A percentile compares a stretch with the other conserved stretches of the same genome.
Conservation (phyloP, 768 basidiomycete genomes). For the Melanogaster broomeanus region DNA sequence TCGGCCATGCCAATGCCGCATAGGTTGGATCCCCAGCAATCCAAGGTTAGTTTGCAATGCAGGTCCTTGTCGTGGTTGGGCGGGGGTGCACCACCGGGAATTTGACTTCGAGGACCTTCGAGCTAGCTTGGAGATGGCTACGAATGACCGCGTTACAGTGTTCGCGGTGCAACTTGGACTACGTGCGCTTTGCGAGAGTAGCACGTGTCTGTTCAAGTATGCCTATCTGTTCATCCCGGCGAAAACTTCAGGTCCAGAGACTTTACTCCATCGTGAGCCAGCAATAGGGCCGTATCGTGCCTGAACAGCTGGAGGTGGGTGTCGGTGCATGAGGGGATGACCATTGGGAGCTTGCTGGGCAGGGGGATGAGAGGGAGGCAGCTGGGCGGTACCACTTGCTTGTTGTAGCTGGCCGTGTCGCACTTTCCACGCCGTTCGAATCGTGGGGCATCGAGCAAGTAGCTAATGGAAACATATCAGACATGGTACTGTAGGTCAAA, state of each 20-base stretch:
- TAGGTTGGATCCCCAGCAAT: background rate
- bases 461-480: constrained; percentile 48
- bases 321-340: constrained; percentile 21
- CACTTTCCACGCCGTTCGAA: constrained; percentile 76
- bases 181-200: constrained; percentile 1
- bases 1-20: background rate
- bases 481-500: constrained; percentile 1
- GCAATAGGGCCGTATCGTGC: constrained; percentile 65
- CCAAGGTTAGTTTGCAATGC: background rate
- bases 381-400: constrained; percentile 20
- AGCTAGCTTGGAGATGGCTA: too few relatives aligned
- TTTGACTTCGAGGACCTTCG: too few relatives aligned
- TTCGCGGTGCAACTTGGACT: background rate
- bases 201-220: too few relatives aligned
- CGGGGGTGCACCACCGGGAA: too few relatives aligned
- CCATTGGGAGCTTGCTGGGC: constrained; percentile 20
- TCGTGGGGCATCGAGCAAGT: constrained; percentile 58
- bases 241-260: constrained; percentile 60
- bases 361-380: constrained; percentile 24
- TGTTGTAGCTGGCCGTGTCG: constrained; percentile 47
- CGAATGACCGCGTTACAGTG: too few relatives aligned
- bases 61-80: background rate
- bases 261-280: constrained; percentile 70
- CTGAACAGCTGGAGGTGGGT: constrained; percentile 16
- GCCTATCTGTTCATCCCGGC: constrained; percentile 68